phyloP scores from a whole-genome alignment of 2,329 filamentous ascomycete genomes.

The Zymoseptoria passerinii region DNA sequence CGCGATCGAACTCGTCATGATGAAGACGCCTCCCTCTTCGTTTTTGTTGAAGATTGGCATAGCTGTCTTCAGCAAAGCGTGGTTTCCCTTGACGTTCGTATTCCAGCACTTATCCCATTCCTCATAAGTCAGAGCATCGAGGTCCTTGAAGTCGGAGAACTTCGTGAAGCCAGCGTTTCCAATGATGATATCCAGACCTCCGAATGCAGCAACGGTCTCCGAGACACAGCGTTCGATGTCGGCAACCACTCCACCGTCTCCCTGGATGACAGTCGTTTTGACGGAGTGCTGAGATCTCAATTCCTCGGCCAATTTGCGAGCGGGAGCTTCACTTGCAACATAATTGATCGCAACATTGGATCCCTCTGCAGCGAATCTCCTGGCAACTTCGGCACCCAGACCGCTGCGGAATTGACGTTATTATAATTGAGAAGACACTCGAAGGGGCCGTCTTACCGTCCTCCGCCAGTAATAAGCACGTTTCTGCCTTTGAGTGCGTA shows the following conservation, averaged over 20 bases:
- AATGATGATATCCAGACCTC: conserved; percentile 66
- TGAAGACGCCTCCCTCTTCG: conserved; percentile 53
- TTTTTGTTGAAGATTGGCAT: conserved; percentile 53
- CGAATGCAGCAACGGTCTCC: conserved; percentile 52
- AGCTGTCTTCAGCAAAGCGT: conserved; percentile 31
- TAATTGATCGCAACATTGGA: conserved; percentile 69
- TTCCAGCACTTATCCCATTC: conserved; percentile 61
- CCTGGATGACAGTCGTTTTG: conserved; percentile 51
- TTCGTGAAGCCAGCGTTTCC: conserved; percentile 66
- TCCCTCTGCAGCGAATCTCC: conserved; percentile 59
- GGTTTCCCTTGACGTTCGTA: conserved; percentile 48
- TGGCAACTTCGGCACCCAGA: conserved; percentile 59
- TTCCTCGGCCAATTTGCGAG: conserved; percentile 49
- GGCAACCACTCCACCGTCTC: conserved; percentile 53
- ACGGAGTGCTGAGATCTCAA: conserved; percentile 45
- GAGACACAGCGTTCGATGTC: conserved; percentile 54
- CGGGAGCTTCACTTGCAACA: conserved; percentile 51
- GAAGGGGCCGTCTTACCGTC: conserved; percentile 41
- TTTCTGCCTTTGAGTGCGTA: conserved; percentile 55
- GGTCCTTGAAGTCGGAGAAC: conserved; percentile 49
- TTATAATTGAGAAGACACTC: conserved; percentile 2
- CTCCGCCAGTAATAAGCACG: conserved; percentile 57
- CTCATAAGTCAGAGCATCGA: conserved; percentile 50
- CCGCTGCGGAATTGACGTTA: conserved; percentile 44
- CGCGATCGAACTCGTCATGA: conserved; percentile 56